Base-by-base conservation (phyloP, 352 stramenopile genomes). In the Phytophthora agathidicida region DNA sequence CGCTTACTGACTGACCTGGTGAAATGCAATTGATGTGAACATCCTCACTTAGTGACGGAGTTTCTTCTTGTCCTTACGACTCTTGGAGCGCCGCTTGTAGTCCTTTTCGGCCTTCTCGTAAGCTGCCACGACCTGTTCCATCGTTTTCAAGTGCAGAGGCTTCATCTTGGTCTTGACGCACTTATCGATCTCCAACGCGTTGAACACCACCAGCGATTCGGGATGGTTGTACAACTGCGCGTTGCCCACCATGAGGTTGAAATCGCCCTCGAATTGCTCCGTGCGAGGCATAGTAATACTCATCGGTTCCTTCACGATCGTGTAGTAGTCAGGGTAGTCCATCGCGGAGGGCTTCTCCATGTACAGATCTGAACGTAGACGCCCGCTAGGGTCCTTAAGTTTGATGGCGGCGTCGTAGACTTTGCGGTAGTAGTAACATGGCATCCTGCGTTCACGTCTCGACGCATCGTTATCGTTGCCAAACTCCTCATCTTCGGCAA, bases 261-360 rank as follows among this genome's bases (percentile, higher is more conserved):
- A 82, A 64, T 97, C 89, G 7, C 61, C 71, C 38, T 93, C 86
- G 60, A 96, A 89, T 49, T 78, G 51, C 10, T 65, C n/a, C 66
- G 57, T 94, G 85, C 0, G 68, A 78, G 0, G 65, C 51, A 58
- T 96, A 96, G 28, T 73, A 55, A 46, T 90, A 80, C 28, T 58
- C 87, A 97, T 97, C 3, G 91, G 85, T 2, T 87, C 39, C 43
- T 79, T 89, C 36, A 97, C 84, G 42, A 97, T 89, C 38, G 83
- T 66, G 61, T 97, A 96, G 56, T 97, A 97, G 64, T 97, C 91
- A 19, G 86, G 86, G 46, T 96, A 96, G 46, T 94, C 84, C 11
- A 77, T 28, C 14, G 83, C 73, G 26, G 86, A 94, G 10, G 86
- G 86, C 49, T 89, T 93, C 28, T 91, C 86, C 51, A 94, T 45